Evolutionary conservation across 352 stramenopile species (phyloP).

Genomic region (Globisporangium emineosum): DNA sequence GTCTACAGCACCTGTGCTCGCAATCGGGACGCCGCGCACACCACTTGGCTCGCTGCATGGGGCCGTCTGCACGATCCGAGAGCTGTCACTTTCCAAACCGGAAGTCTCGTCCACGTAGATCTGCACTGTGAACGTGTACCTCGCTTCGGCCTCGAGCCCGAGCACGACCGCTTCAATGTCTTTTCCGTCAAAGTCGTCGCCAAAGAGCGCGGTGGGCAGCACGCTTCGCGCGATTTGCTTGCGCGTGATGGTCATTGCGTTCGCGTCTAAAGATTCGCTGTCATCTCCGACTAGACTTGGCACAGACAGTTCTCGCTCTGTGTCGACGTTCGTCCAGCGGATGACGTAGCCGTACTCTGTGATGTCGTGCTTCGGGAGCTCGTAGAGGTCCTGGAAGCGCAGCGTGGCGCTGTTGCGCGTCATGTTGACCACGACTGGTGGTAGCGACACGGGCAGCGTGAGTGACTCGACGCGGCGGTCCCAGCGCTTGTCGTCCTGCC

Average conservation of each 20-base stretch:
- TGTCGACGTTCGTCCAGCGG: slow-evolving; percentile 36
- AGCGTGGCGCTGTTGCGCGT: slow-evolving; percentile 49
- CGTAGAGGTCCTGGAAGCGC: slow-evolving; percentile 75
- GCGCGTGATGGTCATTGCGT: slow-evolving; percentile 53
- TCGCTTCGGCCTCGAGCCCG: slow-evolving; percentile 47
- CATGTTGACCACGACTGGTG: slow-evolving; percentile 56
- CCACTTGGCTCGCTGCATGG: slow-evolving; percentile 35
- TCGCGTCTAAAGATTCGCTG: not conserved
- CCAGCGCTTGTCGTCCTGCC: slow-evolving; percentile 78
- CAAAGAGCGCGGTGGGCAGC: slow-evolving; percentile 65
- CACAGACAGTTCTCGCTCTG: not conserved
- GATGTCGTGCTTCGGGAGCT: slow-evolving; percentile 57
- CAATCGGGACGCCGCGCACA: slow-evolving; percentile 40
- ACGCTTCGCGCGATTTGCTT: slow-evolving; percentile 49
- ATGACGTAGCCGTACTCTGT: slow-evolving; percentile 69
- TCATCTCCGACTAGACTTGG: not conserved
- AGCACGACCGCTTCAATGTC: slow-evolving; percentile 59
- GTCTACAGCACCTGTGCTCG: slow-evolving; percentile 8
- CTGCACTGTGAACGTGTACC: slow-evolving; percentile 74
- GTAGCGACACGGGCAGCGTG: slow-evolving; percentile 62
- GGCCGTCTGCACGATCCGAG: slow-evolving; percentile 36
- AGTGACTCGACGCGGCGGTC: slow-evolving; percentile 57
- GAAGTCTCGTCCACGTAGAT: slow-evolving; percentile 54
- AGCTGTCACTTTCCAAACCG: slow-evolving; percentile 52
- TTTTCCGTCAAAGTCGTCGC: slow-evolving; percentile 74